Evolutionary conservation across 768 basidiomycete genomes (phyloP), one percentile per base, ranked within the genome.

Genomic region (Boletus eberwhitei): DNA sequence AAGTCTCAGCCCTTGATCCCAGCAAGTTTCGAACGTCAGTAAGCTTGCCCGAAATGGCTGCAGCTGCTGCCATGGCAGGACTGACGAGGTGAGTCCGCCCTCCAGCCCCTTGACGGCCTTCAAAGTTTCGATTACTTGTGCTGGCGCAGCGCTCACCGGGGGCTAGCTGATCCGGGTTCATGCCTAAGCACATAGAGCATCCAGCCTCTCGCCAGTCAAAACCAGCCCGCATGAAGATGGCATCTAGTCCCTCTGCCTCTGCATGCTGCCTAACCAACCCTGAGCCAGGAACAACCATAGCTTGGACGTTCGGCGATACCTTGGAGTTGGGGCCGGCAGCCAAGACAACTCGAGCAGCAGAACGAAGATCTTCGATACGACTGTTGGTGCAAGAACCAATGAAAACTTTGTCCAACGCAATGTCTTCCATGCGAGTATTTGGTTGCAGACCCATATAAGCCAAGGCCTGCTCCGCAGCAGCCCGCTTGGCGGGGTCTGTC

Each of bases 131-230:
- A 74, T 95, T 94, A 63, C 90, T 92, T 36, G 93, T 95, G 61
- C 90, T 92, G 11, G 93, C 93, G 64, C 93, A 95, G 41, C 93
- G 86, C 65, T 87, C 80, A 14, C 88, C 86, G 2, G 91, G 90
- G 17, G 81, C 78, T 47, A 96, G 76, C 65, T 93, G 90, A 72
- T 96, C 93, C 13, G 92, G 90, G 72, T 96, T 96, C 93, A 96
- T 96, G 39, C 92, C 93, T 61, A 96, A 72, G 73, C 93, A 96
- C 93, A 96, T 96, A 16, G 93, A 96, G 68, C 93, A 96, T 34
- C 93, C 93, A 32, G 93, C 93, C 72, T 96, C 93, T 48, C 93
- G 82, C 93, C 93, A 95, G 65, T 96, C 93, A 65, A 94, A 96
- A 32, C 93, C 93, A 35, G 93, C 93, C 41, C 88, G 86, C 68